A percentile compares a stretch with the other conserved stretches of the same genome.
Evolutionary conservation across 306 rosid genomes (phyloP).

Genomic region (Echinosophora koreensis): DNA sequence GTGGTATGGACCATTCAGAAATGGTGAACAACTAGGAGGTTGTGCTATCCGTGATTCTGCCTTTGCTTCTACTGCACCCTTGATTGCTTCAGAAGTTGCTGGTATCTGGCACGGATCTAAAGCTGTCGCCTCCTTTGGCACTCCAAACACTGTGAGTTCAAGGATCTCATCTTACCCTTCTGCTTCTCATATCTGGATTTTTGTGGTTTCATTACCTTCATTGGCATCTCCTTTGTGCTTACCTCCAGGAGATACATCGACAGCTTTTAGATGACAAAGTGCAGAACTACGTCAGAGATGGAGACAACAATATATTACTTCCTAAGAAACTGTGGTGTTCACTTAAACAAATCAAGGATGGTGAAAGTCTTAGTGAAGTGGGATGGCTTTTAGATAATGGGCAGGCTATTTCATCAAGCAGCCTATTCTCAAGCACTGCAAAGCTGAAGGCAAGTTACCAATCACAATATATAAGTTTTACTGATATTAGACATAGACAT

Average conservation of each 20-base stretch:
- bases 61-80: slow-evolving; percentile 78
- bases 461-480: not conserved
- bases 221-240: slow-evolving; percentile 17
- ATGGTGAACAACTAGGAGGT: slow-evolving; percentile 97
- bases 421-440: slow-evolving; percentile 73
- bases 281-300: slow-evolving; percentile 65
- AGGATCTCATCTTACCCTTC: slow-evolving; percentile 34
- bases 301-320: slow-evolving; percentile 65
- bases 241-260: slow-evolving; percentile 59
- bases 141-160: slow-evolving; percentile 63
- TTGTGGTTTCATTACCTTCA: slow-evolving; percentile 28
- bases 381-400: slow-evolving; percentile 91
- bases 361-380: slow-evolving; percentile 70
- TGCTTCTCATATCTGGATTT: not conserved
- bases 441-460: slow-evolving; percentile 73
- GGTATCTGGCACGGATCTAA: slow-evolving; percentile 80
- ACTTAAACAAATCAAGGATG: slow-evolving; percentile 60
- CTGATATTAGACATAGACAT: slow-evolving; percentile 28
- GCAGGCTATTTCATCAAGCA: slow-evolving; percentile 76
- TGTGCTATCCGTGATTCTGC: slow-evolving; percentile 90
- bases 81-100: slow-evolving; percentile 69
- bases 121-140: slow-evolving; percentile 58
- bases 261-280: slow-evolving; percentile 54
- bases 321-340: slow-evolving; percentile 97
- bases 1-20: slow-evolving; percentile 99